These are phyloP conservation scores for Biscogniauxia mediterranea DNA, from an alignment of 2,329 filamentous ascomycete genomes.

Conservation along the genomic window DNA sequence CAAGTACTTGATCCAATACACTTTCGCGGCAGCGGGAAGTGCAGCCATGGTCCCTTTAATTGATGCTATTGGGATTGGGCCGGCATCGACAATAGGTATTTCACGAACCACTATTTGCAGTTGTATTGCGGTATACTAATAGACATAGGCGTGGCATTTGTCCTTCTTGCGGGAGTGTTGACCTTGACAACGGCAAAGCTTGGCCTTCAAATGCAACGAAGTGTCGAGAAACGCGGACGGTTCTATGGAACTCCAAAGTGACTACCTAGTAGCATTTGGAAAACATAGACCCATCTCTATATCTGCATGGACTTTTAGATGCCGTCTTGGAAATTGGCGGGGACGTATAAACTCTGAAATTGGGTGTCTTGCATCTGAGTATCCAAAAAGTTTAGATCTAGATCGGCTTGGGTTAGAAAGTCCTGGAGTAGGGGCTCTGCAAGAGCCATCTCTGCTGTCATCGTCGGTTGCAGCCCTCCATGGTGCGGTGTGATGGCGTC, in stretches of 20 bases:
- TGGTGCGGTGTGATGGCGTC: neutral
- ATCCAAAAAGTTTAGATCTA: slow-evolving; percentile 36
- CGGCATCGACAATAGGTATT: slow-evolving; percentile 10
- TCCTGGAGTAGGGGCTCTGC: slow-evolving; percentile 37
- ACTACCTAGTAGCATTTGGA: too few species aligned
- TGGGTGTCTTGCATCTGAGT: slow-evolving; percentile 5
- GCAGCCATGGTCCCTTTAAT: slow-evolving; percentile 29
- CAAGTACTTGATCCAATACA: slow-evolving; percentile 35
- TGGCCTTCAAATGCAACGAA: too few species aligned
- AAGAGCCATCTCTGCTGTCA: slow-evolving; percentile 36
- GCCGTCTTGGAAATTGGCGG: neutral
- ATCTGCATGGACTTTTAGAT: too few species aligned
- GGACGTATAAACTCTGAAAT: slow-evolving; percentile 5
- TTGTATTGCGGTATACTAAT: too few species aligned
- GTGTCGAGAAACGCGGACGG: too few species aligned
- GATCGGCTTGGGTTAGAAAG: slow-evolving; percentile 32
- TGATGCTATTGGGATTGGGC: slow-evolving; percentile 29
- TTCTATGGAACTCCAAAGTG: too few species aligned
- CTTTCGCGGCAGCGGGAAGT: slow-evolving; percentile 24
- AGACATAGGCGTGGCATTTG: too few species aligned
- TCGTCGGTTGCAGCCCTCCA: slow-evolving; percentile 5
- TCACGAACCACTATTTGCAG: neutral
- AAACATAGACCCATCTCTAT: too few species aligned
- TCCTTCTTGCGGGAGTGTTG: too few species aligned
- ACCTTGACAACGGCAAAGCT: too few species aligned